Evolutionary conservation across 352 stramenopile genomes (phyloP).

Genomic region (Aphanomyces cochlioides): DNA sequence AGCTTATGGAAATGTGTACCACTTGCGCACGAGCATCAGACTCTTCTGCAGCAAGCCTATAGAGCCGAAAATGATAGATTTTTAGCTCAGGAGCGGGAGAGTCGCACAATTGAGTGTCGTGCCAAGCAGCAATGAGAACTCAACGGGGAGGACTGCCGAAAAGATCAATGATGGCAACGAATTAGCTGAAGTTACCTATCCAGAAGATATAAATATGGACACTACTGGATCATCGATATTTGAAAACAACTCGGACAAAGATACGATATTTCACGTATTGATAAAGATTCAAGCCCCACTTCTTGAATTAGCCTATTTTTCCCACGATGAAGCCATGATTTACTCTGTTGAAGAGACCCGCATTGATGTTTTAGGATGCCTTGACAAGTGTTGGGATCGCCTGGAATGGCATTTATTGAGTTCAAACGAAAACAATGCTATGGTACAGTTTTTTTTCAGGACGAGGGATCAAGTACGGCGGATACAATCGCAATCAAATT

Average conservation of each 20-base stretch:
- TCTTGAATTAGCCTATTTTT: too few species aligned
- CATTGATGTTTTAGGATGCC: not conserved
- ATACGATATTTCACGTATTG: too few species aligned
- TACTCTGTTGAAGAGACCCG: conserved; percentile 27
- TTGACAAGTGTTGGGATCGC: conserved; percentile 3
- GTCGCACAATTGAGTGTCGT: not conserved
- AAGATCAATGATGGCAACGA: not conserved
- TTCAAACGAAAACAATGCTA: conserved; percentile 40
- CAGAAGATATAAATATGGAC: conserved; percentile 26
- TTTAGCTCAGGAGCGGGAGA: conserved; percentile 38
- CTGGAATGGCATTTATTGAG: conserved; percentile 45
- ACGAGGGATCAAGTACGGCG: too few species aligned
- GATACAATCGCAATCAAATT: too few species aligned
- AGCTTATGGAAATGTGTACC: conserved; percentile 54
- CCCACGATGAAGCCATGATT: too few species aligned
- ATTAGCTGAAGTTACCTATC: not conserved
- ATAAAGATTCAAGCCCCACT: too few species aligned
- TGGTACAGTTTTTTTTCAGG: conserved; percentile 73
- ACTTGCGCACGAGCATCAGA: conserved; percentile 36
- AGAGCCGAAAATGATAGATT: conserved; percentile 41
- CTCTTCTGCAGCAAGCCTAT: conserved; percentile 34
- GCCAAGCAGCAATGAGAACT: not conserved
- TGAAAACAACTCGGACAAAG: conserved; percentile 43
- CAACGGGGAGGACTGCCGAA: too few species aligned
- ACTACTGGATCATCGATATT: conserved; percentile 78